Conservation (phyloP, 345 rosid species). For the Isatis tinctoria region DNA sequence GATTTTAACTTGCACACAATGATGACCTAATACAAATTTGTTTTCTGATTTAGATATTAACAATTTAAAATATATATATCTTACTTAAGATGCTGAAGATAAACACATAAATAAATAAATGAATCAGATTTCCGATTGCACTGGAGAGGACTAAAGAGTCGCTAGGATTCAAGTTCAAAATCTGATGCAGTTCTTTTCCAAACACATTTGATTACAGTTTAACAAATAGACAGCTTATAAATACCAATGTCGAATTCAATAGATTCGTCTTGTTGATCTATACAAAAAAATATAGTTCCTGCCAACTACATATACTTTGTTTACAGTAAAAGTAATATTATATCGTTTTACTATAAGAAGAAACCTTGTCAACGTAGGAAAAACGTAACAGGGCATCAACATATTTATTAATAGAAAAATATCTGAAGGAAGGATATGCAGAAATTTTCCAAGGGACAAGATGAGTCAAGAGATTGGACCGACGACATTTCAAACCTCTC, state of each 20-base stretch:
- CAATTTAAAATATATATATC: no score
- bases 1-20: not conserved
- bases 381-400: not conserved
- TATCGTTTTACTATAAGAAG: not conserved
- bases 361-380: slow-evolving; percentile 6
- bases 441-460: not conserved
- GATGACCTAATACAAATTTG: not conserved
- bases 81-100: not conserved
- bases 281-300: not conserved
- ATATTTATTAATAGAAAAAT: not conserved
- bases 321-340: not conserved
- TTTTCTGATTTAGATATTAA: no score
- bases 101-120: not conserved
- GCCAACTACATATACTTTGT: not conserved
- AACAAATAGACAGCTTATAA: not conserved
- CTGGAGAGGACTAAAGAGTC: not conserved
- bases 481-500: slow-evolving; percentile 34
- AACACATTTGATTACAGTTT: not conserved
- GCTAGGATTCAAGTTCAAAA: not conserved
- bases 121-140: not conserved
- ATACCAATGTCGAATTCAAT: not conserved
- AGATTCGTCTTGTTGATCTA: not conserved
- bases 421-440: not conserved
- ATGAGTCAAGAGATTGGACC: slow-evolving; percentile 29
- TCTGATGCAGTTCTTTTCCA: not conserved